These are phyloP conservation scores for Cytospora schulzeri DNA, from an alignment of 2,329 filamentous ascomycete species.

Conservation along the genomic window DNA sequence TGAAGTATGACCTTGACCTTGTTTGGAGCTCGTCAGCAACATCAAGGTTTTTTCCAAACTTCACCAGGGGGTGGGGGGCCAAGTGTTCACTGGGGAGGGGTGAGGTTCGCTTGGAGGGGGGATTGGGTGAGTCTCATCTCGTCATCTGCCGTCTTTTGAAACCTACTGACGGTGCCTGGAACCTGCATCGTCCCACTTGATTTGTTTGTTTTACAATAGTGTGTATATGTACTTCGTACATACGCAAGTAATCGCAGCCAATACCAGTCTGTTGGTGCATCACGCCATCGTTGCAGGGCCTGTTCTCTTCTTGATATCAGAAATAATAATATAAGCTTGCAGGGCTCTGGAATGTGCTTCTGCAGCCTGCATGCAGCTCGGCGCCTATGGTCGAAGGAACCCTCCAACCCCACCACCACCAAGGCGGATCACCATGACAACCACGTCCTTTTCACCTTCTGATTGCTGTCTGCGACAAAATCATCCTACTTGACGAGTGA, in stretches of 20 bases:
- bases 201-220: not conserved
- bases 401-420: constrained; percentile 1
- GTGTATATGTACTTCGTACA: not conserved
- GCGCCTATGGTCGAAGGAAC: constrained; percentile 16
- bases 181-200: not conserved
- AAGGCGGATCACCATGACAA: constrained; percentile 23
- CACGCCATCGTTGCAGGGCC: constrained; percentile 7
- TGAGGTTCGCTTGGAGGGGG: constrained; percentile 8
- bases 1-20: no score
- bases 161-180: not conserved
- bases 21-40: not conserved
- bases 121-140: not conserved
- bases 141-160: not conserved
- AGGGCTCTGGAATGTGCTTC: constrained; percentile 7
- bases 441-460: not conserved
- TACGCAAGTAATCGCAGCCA: constrained; percentile 13
- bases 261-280: not conserved
- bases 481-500: not conserved
- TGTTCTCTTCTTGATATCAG: not conserved
- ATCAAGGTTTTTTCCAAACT: constrained; percentile 6
- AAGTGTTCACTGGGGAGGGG: not conserved
- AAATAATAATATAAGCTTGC: constrained; percentile 1
- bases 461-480: not conserved
- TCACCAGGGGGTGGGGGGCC: constrained; percentile 8
- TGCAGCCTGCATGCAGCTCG: constrained; percentile 24